These are phyloP conservation scores for Mucor velutinosus DNA, from an alignment of 371 early-diverging fungal genomes.

Conservation along the genomic window DNA sequence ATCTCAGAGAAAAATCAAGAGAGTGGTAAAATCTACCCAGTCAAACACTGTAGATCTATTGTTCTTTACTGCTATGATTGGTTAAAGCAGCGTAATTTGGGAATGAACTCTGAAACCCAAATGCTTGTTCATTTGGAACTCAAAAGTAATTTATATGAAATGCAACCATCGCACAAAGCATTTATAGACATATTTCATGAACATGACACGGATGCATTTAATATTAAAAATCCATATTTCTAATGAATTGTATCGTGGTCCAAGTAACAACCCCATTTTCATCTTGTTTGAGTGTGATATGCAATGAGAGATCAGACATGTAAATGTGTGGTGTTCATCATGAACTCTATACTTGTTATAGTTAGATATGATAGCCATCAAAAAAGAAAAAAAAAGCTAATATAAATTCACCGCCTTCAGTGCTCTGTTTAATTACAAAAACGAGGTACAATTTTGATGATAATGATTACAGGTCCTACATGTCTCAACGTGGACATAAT, in stretches of 20 bases:
- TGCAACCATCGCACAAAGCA: background rate
- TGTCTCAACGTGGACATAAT: background rate
- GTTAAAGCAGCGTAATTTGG: background rate
- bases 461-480: background rate
- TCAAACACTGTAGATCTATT: background rate
- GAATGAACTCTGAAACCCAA: background rate
- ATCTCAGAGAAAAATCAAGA: background rate
- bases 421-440: background rate
- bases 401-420: background rate
- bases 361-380: background rate
- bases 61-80: background rate
- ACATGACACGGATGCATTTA: background rate
- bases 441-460: background rate
- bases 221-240: background rate
- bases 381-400: background rate
- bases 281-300: no score
- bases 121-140: background rate
- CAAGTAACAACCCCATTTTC: background rate
- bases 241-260: background rate
- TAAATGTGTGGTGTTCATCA: background rate
- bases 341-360: background rate
- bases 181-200: background rate
- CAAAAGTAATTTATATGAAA: background rate
- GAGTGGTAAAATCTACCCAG: background rate
- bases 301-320: no score